Base-by-base conservation (phyloP, 73 alveolate species). In the Uronychia setigera region DNA sequence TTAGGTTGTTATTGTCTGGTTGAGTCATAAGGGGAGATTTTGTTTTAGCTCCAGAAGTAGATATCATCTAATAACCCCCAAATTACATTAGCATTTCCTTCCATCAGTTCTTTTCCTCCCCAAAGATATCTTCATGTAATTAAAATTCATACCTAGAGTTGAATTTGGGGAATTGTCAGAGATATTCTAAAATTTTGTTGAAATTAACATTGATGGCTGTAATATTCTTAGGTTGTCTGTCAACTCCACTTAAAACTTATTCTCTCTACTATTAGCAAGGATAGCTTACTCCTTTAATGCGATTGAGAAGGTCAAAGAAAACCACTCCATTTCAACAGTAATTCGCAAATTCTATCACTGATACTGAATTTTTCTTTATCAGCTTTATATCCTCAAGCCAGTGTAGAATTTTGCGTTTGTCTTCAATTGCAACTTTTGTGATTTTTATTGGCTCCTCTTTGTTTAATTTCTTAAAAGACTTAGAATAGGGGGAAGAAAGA, bases 11-110 rank as follows among this genome's bases (percentile, higher is more conserved):
- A 11, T 46, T 46, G 67, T 19, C 67, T 46, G n/a, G 67, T 46
- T 46, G 82, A 35, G 79, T 91, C 96, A 78, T 60, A 82, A 25
- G 96, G 96, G 33, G 93, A 86, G 5, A 91, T 86, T 67, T 88
- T 92, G 34, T 84, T 85, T 0, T 77, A 87, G 31, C 59, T 82
- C 93, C 92, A 89, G 79, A 83, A 86, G 89, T 90, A 87, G n/a
- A 92, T 89, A 79, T 92, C 97, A 59, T 92, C 97, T 28, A 92
- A 32, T 26, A 92, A 59, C 0, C 97, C 97, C 95, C 97, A 92
- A 1, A 88, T 84, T 26, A 92, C 93, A 80, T 88, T 88, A 29
- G 79, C 59, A 60, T 92, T 84, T n/a, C 97, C 97, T 28, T 92
- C 93, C 83, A 92, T 88, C 19, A 92, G 79, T 11, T 75, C 11